These are phyloP conservation scores for Penicillium lividum DNA, from an alignment of 495 filamentous ascomycete species.

Conservation along the genomic window DNA sequence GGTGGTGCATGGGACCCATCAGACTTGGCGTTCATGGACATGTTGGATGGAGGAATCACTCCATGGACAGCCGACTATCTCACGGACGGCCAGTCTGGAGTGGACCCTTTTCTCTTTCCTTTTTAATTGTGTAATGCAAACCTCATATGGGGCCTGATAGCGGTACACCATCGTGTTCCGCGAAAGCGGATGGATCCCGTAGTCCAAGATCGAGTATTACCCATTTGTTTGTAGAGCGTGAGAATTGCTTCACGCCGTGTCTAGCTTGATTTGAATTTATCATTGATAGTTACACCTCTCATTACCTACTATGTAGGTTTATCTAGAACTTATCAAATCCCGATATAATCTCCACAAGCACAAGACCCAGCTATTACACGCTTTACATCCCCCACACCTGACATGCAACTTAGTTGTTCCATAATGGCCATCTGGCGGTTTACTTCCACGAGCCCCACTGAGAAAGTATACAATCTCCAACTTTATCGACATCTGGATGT, in stretches of 20 bases:
- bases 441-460: slow-evolving; percentile 11
- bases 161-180: too few species aligned
- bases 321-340: not conserved
- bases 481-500: not conserved
- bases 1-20: slow-evolving; percentile 16
- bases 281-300: too few species aligned
- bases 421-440: slow-evolving; percentile 4
- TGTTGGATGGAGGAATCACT: slow-evolving; percentile 17
- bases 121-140: slow-evolving; percentile 7
- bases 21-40: slow-evolving; percentile 21
- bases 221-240: too few species aligned
- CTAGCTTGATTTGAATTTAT: too few species aligned
- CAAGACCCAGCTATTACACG: not conserved
- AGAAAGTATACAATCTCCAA: not conserved
- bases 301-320: not conserved
- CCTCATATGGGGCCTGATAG: too few species aligned
- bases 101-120: slow-evolving; percentile 24
- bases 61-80: slow-evolving; percentile 26
- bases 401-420: not conserved
- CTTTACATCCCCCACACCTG: not conserved
- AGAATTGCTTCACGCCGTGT: too few species aligned
- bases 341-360: not conserved
- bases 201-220: too few species aligned
- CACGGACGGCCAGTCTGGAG: slow-evolving; percentile 22
- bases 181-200: too few species aligned